Conservation (phyloP, 441 rosid species). For the Eruca vesicaria region DNA sequence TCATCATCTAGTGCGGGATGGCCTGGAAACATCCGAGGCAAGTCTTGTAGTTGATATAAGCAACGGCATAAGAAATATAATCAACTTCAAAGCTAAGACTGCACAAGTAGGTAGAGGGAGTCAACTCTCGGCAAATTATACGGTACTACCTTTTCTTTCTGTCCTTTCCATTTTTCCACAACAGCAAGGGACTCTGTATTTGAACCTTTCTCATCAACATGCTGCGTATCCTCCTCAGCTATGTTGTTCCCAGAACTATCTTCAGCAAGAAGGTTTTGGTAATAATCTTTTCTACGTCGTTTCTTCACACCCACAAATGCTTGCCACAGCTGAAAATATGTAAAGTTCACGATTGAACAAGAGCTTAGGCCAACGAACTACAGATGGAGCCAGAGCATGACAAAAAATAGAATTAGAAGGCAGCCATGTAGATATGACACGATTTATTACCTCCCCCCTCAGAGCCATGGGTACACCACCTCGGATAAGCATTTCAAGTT, state of each 20-base stretch:
- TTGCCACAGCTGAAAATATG: too few relatives aligned
- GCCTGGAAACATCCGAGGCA: too few relatives aligned
- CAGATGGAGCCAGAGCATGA: constrained; percentile 16
- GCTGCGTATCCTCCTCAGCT: constrained; percentile 38
- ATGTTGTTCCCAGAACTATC: constrained; percentile 50
- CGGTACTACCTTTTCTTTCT: constrained; percentile 96
- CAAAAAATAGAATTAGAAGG: not conserved
- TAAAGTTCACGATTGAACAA: not conserved
- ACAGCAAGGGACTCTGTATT: constrained; percentile 45
- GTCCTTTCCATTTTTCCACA: constrained; percentile 99
- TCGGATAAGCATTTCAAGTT: constrained; percentile 93
- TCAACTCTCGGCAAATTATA: too few relatives aligned
- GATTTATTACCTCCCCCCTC: constrained; percentile 85
- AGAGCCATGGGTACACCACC: too few relatives aligned
- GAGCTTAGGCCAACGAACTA: constrained; percentile 14
- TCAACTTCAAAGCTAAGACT: too few relatives aligned
- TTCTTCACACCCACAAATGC: constrained; percentile 90
- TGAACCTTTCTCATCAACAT: too few relatives aligned
- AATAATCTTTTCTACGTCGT: constrained; percentile 83
- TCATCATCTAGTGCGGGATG: too few relatives aligned
- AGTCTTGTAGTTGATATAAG: constrained; percentile 67
- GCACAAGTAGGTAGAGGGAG: too few relatives aligned
- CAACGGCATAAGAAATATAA: constrained; percentile 21
- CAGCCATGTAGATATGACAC: constrained; percentile 6
- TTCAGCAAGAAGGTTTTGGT: constrained; percentile 66